Base-by-base conservation (phyloP, 345 rosid species). In the Durio zibethinus region DNA sequence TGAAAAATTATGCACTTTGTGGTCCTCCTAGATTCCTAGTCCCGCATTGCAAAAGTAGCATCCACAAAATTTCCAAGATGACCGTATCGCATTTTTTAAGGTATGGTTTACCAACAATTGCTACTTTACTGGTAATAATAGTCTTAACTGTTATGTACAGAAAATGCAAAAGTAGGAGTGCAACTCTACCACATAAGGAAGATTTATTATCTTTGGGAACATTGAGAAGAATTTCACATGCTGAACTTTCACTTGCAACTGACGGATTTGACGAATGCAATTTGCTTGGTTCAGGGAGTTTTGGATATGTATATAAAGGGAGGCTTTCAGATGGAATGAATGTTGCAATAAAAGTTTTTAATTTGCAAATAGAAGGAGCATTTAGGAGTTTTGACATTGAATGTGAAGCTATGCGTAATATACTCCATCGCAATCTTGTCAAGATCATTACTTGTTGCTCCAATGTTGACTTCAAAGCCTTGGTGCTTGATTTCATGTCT, bases 321-420 rank as follows among this genome's bases (percentile, higher is more conserved):
- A 36, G 21, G 27, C 40, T 78, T 36, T 10, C 1, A 4, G 14
- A 73, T 33, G 72, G 63, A 50, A 38, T 1, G 3, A 23, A 43
- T n/a, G 38, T 81, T 45, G 84, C 84, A 10, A 68, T 78, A 15
- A 78, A 78, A 66, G 64, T 75, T 1, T 50, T 78, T 45, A 67
- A 75, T 42, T 40, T 75, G 2, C 69, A 75, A 42, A 7, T 21
- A 5, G 50, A 71, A 15, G 76, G 77, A 31, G 69, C 70, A 3
- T 11, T 48, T 7, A 33, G 36, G 36, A 33, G 36, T 33, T 33
- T 33, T 4, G 36, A 33, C 36, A 4, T 45, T 10, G 50, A 45
- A 45, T 45, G 50, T 45, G 50, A 45, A 10, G 50, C 15, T 9
- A 45, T 45, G 50, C 10, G 15, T 10, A 45, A 45, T 45, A 10